Evolutionary conservation across 2,329 filamentous ascomycete species (phyloP).

Genomic region (Colletotrichum tamarilloi): DNA sequence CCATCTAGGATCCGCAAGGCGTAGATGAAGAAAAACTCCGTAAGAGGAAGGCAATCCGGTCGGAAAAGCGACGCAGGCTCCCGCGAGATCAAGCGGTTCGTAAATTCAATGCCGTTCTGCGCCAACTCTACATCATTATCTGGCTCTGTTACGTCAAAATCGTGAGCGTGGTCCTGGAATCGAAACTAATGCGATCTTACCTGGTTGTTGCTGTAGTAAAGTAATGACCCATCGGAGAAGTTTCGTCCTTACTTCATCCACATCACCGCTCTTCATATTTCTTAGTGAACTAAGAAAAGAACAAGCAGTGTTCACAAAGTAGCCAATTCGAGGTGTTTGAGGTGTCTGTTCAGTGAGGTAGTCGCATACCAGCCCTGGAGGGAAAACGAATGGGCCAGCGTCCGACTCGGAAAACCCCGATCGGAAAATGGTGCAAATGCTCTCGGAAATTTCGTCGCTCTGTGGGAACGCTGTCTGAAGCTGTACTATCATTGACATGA

Average conservation of each 20-base stretch:
- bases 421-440: conserved; percentile 77
- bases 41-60: conserved; percentile 64
- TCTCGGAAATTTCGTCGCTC: conserved; percentile 76
- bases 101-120: conserved; percentile 79
- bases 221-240: conserved; percentile 72
- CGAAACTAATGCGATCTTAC: conserved; percentile 48
- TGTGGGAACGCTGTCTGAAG: conserved; percentile 63
- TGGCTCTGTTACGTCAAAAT: conserved; percentile 53
- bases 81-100: conserved; percentile 71
- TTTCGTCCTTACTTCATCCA: conserved; percentile 59
- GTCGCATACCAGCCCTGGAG: conserved; percentile 71
- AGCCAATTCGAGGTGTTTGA: conserved; percentile 74
- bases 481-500: conserved; percentile 59
- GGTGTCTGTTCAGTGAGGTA: conserved; percentile 71
- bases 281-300: conserved; percentile 74
- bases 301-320: conserved; percentile 77
- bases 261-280: conserved; percentile 54
- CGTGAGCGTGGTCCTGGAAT: conserved; percentile 12
- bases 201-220: conserved; percentile 71
- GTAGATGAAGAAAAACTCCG: conserved; percentile 78
- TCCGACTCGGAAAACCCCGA: conserved; percentile 80
- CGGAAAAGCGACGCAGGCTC: conserved; percentile 71
- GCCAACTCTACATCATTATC: conserved; percentile 77
- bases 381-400: conserved; percentile 82
- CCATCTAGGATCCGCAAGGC: conserved; percentile 76